Conservation (phyloP, 2,329 filamentous ascomycete species). For the Colletotrichum siamense region DNA sequence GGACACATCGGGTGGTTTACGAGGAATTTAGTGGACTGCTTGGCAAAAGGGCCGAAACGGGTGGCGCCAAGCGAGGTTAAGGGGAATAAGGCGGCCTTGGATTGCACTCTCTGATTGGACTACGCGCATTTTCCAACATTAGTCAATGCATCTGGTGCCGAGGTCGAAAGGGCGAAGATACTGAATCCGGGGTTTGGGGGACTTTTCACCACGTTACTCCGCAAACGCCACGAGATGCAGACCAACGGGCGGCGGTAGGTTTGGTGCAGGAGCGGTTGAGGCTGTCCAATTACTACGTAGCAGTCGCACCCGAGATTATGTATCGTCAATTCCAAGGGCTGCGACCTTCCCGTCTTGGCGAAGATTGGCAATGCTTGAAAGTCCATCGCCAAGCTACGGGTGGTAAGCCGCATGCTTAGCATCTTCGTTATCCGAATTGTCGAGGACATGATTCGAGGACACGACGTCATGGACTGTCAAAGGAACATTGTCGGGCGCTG, state of each 20-base stretch:
- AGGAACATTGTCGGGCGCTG: neutral
- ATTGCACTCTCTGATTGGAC: neutral
- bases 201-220: neutral
- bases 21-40: neutral
- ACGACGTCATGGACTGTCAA: neutral
- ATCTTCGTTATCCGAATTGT: neutral
- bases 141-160: conserved; percentile 8
- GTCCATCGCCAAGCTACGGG: neutral
- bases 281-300: neutral
- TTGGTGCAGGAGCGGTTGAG: neutral
- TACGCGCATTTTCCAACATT: neutral
- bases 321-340: neutral
- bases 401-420: neutral
- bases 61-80: conserved; percentile 18
- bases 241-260: neutral
- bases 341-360: neutral
- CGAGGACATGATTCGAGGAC: neutral
- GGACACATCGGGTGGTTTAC: conserved; percentile 4
- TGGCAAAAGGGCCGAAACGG: conserved; percentile 21
- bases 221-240: neutral
- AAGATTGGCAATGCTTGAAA: neutral
- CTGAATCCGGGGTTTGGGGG: neutral
- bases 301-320: neutral
- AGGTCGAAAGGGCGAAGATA: neutral
- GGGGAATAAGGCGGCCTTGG: conserved; percentile 16